Percentiles rank a stretch among this genome's conserved stretches.
phyloP scores from a whole-genome alignment of 352 stramenopile genomes.

The Globisporangium okanoganense region DNA sequence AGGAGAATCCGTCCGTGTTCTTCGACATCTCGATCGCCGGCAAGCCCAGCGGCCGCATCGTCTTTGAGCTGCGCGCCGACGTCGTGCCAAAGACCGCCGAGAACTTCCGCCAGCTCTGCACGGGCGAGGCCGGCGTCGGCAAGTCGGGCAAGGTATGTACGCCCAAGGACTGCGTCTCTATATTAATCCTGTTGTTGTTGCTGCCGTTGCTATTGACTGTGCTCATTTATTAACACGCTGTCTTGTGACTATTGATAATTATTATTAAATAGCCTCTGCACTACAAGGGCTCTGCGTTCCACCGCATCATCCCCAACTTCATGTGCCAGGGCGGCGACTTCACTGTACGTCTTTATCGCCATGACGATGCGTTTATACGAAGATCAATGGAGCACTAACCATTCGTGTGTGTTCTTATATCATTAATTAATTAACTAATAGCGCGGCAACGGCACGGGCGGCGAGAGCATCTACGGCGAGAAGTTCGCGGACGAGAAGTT shows the following conservation, averaged over 20 bases:
- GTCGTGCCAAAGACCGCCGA: slow-evolving; percentile 97
- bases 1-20: slow-evolving; percentile 91
- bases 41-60: slow-evolving; percentile 74
- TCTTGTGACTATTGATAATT: not conserved
- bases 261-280: slow-evolving; percentile 37
- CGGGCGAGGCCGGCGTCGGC: slow-evolving; percentile 93
- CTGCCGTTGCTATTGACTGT: not conserved
- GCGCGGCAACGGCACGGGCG: slow-evolving; percentile 82
- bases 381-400: not conserved
- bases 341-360: slow-evolving; percentile 50
- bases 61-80: slow-evolving; percentile 92
- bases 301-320: slow-evolving; percentile 92
- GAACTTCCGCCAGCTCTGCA: slow-evolving; percentile 98
- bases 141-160: slow-evolving; percentile 46
- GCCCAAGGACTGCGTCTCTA: no score
- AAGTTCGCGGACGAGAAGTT: slow-evolving; percentile 98
- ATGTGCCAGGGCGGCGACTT: slow-evolving; percentile 98
- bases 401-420: slow-evolving; percentile 14
- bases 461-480: slow-evolving; percentile 93
- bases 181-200: not conserved
- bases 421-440: no score
- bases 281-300: slow-evolving; percentile 90
- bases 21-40: slow-evolving; percentile 97
- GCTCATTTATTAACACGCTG: not conserved
- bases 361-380: no score